Base-by-base conservation (phyloP, 495 filamentous ascomycete genomes). In the Neurospora cerealis region DNA sequence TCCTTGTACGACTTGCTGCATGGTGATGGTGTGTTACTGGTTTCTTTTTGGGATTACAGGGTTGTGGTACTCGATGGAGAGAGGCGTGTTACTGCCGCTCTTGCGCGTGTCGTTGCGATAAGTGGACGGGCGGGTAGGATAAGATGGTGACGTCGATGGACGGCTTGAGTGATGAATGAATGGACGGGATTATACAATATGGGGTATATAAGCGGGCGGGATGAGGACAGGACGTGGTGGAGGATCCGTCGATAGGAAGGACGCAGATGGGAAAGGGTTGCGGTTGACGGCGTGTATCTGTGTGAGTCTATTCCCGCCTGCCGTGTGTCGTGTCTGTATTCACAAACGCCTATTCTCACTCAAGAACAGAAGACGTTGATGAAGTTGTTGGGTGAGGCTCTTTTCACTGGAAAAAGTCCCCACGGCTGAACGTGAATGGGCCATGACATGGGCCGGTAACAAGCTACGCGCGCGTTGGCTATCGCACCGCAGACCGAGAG, bases 1-100 rank as follows among this genome's bases (percentile, higher is more conserved):
- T 60, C 74, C 73, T 73, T 74, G 75, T 3, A 71, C 73, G 60
- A 76, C 2, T 66, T 66, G 75, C 24, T 74, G 73, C 74, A 76
- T 76, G 15, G 19, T 70, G 28, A 11, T 37, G 9, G 2, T 37
- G 32, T 37, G 71, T 34, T 34, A 34, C 15, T 66, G 54, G 54
- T 28, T 62, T 13, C 21, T 15, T 54, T 62, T 17, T 34, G 24
- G 28, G 24, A 19, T 13, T 34, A 34, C 24, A 1, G 28, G 28
- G 15, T 9, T 66, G 17, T 34, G 28, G 28, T 34, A 66, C 54
- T 66, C 54, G 54, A 17, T 66, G 28, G 0, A 62, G 28, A 34
- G 15, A 62, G 54, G 28, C 28, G 24, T 62, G 1, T 28, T 34
- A 32, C 1, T 9, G 54, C 54, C 28, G 54, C 24, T 62, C 54